Base-by-base conservation (phyloP, 2,329 filamentous ascomycete genomes). In the Magnaporthiopsis incrustans region DNA sequence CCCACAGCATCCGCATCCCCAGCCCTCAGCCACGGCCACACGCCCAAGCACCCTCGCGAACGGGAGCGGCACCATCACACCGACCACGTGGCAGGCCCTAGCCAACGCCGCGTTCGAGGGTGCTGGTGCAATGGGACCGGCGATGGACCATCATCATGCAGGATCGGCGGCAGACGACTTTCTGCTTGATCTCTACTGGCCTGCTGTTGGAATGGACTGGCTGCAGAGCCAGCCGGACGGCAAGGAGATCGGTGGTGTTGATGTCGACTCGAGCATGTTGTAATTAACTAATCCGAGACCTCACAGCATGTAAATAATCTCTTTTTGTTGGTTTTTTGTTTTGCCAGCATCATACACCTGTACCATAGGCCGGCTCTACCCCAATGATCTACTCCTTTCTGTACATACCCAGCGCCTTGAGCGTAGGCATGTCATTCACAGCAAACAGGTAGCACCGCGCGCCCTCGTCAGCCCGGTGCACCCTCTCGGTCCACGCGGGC, bases 401-500 rank as follows among this genome's bases (percentile, higher is more conserved):
- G 56, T 63, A 65, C 53, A 75, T 35, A 10, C 72, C 72, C 56
- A 76, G 67, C 14, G 65, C 64, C 58, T 73, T 73, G 5, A 77
- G 63, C 2, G 77, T 70, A 0, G 75, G 75, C 11, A 71, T 67
- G 56, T 77, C 76, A 14, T 74, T 71, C 7, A 73, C 69, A 0
- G 72, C 75, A 1, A 77, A 71, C 0, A 77, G 65, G 18, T 77
- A 77, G 3, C 74, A 74, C 25, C 65, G 66, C 14, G 71, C 68
- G 0, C 64, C 69, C 0, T 59, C 26, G 61, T 72, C 70, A 53
- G 77, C 76, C 1, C 79, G 72, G 68, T 84, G 81, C 68, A 79
- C 75, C 57, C 82, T 77, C 64, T 71, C 75, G 35, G 79, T 76
- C 82, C 82, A 85, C 0, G 81, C 72, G 0, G 83, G 82, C 2